Evolutionary conservation across 2,329 filamentous ascomycete genomes (phyloP).

Genomic region (Dissoconium aciculare): DNA sequence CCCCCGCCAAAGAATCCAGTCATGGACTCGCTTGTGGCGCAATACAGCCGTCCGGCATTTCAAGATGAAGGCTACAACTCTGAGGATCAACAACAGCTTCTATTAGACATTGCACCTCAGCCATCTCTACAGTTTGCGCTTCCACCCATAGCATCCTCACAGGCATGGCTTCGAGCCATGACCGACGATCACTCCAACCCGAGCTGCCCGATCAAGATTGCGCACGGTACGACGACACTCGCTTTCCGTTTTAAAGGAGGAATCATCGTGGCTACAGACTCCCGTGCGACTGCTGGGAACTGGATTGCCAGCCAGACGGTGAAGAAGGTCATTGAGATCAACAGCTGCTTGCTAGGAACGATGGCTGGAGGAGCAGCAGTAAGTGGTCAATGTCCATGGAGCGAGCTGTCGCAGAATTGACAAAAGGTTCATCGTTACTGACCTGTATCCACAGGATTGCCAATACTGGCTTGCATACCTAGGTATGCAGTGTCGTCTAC

Average conservation of each 20-base stretch:
- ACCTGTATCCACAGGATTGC: constrained; percentile 57
- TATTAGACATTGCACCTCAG: constrained; percentile 54
- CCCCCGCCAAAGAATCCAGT: no score
- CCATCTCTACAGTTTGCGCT: constrained; percentile 89
- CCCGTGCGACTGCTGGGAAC: constrained; percentile 88
- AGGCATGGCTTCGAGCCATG: constrained; percentile 87
- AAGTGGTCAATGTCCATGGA: constrained; percentile 23
- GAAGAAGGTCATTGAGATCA: constrained; percentile 99
- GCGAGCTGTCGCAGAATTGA: background rate
- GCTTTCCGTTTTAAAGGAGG: constrained; percentile 97
- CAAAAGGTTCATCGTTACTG: background rate
- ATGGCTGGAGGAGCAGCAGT: constrained; percentile 96
- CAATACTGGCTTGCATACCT: constrained; percentile 99
- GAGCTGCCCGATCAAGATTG: constrained; percentile 96
- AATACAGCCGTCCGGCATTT: constrained; percentile 69
- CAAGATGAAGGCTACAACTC: constrained; percentile 61
- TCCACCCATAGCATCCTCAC: constrained; percentile 78
- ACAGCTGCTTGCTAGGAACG: constrained; percentile 81
- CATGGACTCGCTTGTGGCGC: constrained; percentile 93
- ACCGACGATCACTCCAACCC: constrained; percentile 97
- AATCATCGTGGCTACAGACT: constrained; percentile 97
- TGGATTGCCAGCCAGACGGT: constrained; percentile 99
- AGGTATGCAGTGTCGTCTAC: constrained; percentile 96
- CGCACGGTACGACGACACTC: constrained; percentile 94
- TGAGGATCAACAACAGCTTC: constrained; percentile 43